Percentiles rank a stretch among this genome's conserved stretches.
Evolutionary conservation across 2,329 filamentous ascomycete genomes (phyloP).

Genomic region (Pseudomassariella vexata): DNA sequence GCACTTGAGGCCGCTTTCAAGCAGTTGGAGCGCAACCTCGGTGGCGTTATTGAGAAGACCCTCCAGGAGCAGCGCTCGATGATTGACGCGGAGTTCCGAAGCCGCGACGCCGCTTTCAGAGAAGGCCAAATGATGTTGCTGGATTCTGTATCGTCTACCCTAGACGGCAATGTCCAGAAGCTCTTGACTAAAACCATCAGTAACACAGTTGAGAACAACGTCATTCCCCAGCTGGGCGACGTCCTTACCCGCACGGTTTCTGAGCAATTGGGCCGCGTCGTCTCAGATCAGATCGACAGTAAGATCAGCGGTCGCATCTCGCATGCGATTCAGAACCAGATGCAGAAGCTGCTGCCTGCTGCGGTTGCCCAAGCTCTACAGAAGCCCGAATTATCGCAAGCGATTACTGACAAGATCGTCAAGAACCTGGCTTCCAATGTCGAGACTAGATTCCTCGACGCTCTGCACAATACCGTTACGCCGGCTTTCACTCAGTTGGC

Average conservation of each 20-base stretch:
- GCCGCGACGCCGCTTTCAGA: conserved; percentile 46
- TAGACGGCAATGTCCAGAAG: conserved; percentile 61
- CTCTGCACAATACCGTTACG: conserved; percentile 56
- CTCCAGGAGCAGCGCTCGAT: conserved; percentile 57
- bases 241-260: conserved; percentile 63
- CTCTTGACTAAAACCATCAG: conserved; percentile 73
- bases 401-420: conserved; percentile 66
- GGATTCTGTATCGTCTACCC: conserved; percentile 52
- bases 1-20: conserved; percentile 48
- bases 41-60: conserved; percentile 48
- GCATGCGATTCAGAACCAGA: conserved; percentile 64
- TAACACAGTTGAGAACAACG: conserved; percentile 65
- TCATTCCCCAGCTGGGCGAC: conserved; percentile 69
- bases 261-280: conserved; percentile 60
- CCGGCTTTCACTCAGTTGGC: conserved; percentile 62
- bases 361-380: conserved; percentile 64
- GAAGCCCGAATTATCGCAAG: conserved; percentile 66
- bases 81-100: conserved; percentile 58
- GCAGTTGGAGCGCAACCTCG: conserved; percentile 44
- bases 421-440: conserved; percentile 61
- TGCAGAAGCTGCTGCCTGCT: conserved; percentile 64
- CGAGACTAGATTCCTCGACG: conserved; percentile 60
- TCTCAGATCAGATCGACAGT: conserved; percentile 66
- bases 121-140: conserved; percentile 48
- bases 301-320: conserved; percentile 62